Base-by-base conservation (phyloP, 495 filamentous ascomycete species). In the Parmelia sp. region DNA sequence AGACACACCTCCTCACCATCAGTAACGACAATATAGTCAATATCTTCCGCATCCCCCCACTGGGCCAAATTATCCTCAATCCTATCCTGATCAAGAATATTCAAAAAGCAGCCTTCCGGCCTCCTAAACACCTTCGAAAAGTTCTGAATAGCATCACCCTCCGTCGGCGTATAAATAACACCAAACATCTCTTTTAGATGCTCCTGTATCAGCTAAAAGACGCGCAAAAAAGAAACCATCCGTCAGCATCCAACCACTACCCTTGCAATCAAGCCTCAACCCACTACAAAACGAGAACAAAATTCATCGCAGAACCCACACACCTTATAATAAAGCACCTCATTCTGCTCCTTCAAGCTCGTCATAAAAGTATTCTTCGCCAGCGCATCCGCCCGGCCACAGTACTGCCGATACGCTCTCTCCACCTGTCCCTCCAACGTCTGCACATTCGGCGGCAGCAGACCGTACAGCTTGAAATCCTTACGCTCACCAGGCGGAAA, bases 1-100 rank as follows among this genome's bases (percentile, higher is more conserved):
- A 11, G 23, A 23, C 12, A 23, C 25, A 62, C 60, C 44, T 86
- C 82, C 67, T 88, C 86, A 10, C 86, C 84, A 79, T 92, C 91
- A 55, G 88, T 91, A 12, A 94, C 90, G 9, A 93, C 91, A 64
- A 96, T 92, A 65, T 96, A 90, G 71, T 96, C 92, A 40, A 96
- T 82, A 59, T 95, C 91, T 2, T 91, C 88, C 0, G 79, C 73
- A 14, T 73, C 76, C 1, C 86, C 88, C 78, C 89, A 95, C 64
- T 84, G 80, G 14, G 82, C 77, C 5, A 96, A 71, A 66, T 84
- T 82, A 55, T 84, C 77, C 14, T 87, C 77, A 44, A 92, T 82
- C 3, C 80, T 71, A 35, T 87, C 76, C 40, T 78, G 74, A 15
- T 83, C 75, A 2, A 68, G 65, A 19, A 84, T 79, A 49, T 80